A percentile compares a stretch with the other conserved stretches of the same genome.
These are phyloP conservation scores for Gonapodya sp. DNA, from an alignment of 192 early-diverging fungal species.

Conservation along the genomic window DNA sequence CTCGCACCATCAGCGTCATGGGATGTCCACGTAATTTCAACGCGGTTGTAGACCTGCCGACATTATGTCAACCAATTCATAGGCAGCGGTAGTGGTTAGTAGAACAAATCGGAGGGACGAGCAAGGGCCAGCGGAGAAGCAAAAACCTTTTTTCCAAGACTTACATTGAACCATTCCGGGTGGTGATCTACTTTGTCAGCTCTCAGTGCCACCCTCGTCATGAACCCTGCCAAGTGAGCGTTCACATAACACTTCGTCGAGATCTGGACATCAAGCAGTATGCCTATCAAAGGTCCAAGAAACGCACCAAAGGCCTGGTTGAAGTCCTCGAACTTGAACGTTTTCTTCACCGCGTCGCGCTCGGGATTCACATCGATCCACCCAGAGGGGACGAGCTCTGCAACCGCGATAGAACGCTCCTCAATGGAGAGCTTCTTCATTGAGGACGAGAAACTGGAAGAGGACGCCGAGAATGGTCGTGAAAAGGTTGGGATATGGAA, in stretches of 20 bases:
- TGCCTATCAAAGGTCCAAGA: neutral
- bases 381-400: slow-evolving; percentile 28
- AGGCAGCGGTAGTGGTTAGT: neutral
- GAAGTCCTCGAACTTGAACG: slow-evolving; percentile 73
- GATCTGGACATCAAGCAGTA: neutral
- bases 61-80: neutral
- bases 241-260: neutral
- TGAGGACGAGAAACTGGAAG: neutral
- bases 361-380: slow-evolving; percentile 47
- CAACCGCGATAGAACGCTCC: slow-evolving; percentile 25
- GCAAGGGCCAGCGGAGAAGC: too few relatives aligned
- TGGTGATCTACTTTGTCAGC: slow-evolving; percentile 94
- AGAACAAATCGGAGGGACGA: slow-evolving; percentile 10
- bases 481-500: too few relatives aligned
- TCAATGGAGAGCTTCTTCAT: slow-evolving; percentile 24
- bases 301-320: slow-evolving; percentile 64
- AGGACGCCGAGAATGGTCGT: neutral
- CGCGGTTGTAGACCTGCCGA: slow-evolving; percentile 78
- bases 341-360: slow-evolving; percentile 66
- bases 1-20: slow-evolving; percentile 59
- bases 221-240: slow-evolving; percentile 42
- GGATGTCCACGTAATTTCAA: slow-evolving; percentile 81
- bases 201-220: slow-evolving; percentile 78
- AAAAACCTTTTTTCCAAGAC: too few relatives aligned
- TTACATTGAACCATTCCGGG: slow-evolving; percentile 86